Percentiles rank a stretch among this genome's conserved stretches.
Evolutionary conservation across 768 basidiomycete genomes (phyloP).

Genomic region (Serendipita sp.): DNA sequence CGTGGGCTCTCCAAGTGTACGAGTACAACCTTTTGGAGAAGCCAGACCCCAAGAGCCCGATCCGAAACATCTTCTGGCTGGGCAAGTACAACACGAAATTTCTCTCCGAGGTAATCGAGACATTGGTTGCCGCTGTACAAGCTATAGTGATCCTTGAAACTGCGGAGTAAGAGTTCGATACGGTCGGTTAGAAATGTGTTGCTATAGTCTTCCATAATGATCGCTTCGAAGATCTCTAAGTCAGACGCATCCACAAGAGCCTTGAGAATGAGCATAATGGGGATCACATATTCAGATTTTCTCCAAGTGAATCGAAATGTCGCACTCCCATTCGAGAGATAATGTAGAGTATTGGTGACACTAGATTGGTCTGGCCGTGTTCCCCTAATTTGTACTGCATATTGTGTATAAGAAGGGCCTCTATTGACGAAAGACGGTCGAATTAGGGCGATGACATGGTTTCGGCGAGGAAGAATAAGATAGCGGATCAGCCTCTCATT

Average conservation of each 20-base stretch:
- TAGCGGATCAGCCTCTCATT: slow-evolving; percentile 98
- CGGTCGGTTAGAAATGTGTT: slow-evolving; percentile 97
- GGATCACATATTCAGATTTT: slow-evolving; percentile 96
- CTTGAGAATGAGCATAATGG: slow-evolving; percentile 91
- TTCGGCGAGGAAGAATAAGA: slow-evolving; percentile 86
- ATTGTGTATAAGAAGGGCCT: slow-evolving; percentile 86
- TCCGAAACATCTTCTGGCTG: slow-evolving; percentile 91
- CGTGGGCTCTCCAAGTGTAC: slow-evolving; percentile 77
- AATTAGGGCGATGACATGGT: slow-evolving; percentile 85
- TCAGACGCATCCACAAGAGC: slow-evolving; percentile 83
- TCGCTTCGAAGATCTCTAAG: slow-evolving; percentile 89
- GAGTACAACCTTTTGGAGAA: slow-evolving; percentile 71
- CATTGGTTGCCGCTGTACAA: slow-evolving; percentile 81
- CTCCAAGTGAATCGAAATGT: slow-evolving; percentile 93
- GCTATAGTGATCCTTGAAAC: slow-evolving; percentile 76
- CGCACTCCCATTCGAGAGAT: slow-evolving; percentile 90
- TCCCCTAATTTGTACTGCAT: slow-evolving; percentile 90
- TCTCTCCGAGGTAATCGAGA: slow-evolving; percentile 88
- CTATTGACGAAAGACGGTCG: slow-evolving; percentile 85
- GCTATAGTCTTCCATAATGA: slow-evolving; percentile 92
- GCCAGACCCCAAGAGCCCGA: slow-evolving; percentile 59
- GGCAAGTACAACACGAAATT: slow-evolving; percentile 82
- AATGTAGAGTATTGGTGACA: slow-evolving; percentile 92
- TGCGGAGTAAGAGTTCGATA: slow-evolving; percentile 81
- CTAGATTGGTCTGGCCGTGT: slow-evolving; percentile 87